Percentiles rank a stretch among this genome's conserved stretches.
These are phyloP conservation scores for Drechmeria coniospora DNA, from an alignment of 2,329 filamentous ascomycete genomes.

Conservation along the genomic window DNA sequence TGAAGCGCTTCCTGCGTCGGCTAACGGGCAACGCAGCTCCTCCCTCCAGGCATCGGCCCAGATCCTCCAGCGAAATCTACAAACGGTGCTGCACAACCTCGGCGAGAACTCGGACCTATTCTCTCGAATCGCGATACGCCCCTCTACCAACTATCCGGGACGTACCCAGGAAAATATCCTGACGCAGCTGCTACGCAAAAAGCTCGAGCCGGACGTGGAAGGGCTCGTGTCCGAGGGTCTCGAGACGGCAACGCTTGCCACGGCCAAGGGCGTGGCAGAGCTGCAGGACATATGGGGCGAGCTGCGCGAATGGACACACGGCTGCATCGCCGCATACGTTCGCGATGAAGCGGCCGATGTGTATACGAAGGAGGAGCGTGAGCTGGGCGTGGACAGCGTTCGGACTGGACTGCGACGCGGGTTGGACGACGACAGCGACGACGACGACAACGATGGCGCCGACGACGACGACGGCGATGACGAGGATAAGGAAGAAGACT, in stretches of 20 bases:
- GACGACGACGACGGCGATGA: conserved; percentile 25
- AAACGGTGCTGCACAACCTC: conserved; percentile 49
- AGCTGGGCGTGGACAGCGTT: conserved; percentile 50
- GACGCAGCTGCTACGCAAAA: conserved; percentile 61
- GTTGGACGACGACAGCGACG: conserved; percentile 33
- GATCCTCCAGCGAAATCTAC: conserved; percentile 57
- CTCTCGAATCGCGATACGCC: conserved; percentile 55
- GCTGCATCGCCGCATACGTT: conserved; percentile 25
- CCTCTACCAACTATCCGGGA: conserved; percentile 59
- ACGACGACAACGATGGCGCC: conserved; percentile 44
- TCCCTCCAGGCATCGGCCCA: conserved; percentile 57
- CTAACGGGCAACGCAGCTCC: conserved; percentile 29
- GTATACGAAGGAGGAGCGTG: conserved; percentile 58
- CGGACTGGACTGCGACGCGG: conserved; percentile 51
- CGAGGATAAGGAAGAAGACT: conserved; percentile 12
- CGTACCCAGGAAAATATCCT: conserved; percentile 52
- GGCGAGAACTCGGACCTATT: conserved; percentile 52
- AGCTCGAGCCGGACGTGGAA: conserved; percentile 64
- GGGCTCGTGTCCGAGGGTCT: conserved; percentile 53
- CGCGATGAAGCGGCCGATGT: conserved; percentile 36
- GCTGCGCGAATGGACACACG: conserved; percentile 24
- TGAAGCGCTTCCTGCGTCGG: background rate
- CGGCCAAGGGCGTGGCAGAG: conserved; percentile 25
- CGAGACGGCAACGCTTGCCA: conserved; percentile 24
- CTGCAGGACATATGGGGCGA: conserved; percentile 43